These are phyloP conservation scores for Apophysomyces sp. DNA, from an alignment of 371 early-diverging fungal species.

Conservation along the genomic window DNA sequence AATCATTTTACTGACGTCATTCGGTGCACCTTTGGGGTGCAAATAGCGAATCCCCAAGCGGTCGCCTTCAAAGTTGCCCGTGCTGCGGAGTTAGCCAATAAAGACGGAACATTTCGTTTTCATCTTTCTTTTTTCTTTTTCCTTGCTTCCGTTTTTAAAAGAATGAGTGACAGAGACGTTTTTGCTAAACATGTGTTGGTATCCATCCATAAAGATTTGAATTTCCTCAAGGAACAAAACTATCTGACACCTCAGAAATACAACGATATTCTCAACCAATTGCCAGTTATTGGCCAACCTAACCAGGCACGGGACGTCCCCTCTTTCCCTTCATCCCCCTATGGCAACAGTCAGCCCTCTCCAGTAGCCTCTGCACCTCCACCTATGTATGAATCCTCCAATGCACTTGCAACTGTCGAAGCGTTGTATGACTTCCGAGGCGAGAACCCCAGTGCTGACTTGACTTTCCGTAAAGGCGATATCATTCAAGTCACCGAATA, in stretches of 20 bases:
- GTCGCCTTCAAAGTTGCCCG: too few relatives aligned
- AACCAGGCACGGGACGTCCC: conserved; percentile 10
- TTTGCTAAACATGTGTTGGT: conserved; percentile 25
- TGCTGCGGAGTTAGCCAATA: neutral
- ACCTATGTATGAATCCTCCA: conserved; percentile 4
- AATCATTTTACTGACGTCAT: too few relatives aligned
- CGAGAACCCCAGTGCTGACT: conserved; percentile 19
- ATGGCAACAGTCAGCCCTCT: neutral
- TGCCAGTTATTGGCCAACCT: conserved; percentile 13
- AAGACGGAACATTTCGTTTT: neutral
- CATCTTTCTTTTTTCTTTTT: neutral
- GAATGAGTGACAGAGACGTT: conserved; percentile 15
- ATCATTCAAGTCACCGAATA: conserved; percentile 18
- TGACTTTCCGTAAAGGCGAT: conserved; percentile 18
- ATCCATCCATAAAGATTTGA: conserved; percentile 26
- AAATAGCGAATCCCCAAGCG: too few relatives aligned
- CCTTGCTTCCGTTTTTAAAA: neutral
- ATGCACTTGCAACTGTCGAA: conserved; percentile 16
- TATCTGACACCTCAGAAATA: conserved; percentile 21
- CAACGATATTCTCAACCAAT: conserved; percentile 19
- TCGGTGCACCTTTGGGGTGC: too few relatives aligned
- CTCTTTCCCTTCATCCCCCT: neutral
- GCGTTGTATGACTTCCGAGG: conserved; percentile 30
- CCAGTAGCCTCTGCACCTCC: conserved; percentile 11
- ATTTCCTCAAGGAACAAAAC: conserved; percentile 24